Base-by-base conservation (phyloP, 306 rosid genomes). In the Dicorynia guianensis region DNA sequence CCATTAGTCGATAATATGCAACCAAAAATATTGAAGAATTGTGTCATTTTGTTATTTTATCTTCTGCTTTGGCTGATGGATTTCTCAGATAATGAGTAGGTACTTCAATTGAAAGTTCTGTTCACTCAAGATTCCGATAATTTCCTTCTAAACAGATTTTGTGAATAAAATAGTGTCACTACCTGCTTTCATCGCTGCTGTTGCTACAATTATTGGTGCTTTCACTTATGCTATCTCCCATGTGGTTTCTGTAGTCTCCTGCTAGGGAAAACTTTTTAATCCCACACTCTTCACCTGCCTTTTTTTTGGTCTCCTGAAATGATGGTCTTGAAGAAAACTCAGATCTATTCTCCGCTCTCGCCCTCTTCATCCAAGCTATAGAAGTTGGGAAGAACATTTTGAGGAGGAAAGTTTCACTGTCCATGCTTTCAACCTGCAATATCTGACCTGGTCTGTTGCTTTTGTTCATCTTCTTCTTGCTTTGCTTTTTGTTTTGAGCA, bases 321-420 rank as follows among this genome's bases (percentile, higher is more conserved):
- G 83, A 48, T 33, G 81, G 58, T 11, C 40, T 62, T 39, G 76
- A 76, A 76, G 86, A 71, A 59, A 80, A 76, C 78, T 77, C 83
- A 43, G 90, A 64, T 46, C 55, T 15, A 40, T 61, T 83, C 71
- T 63, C 76, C 18, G 58, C 65, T 75, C 78, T 89, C 19, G 20
- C 50, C 76, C 83, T 89, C 93, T 81, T 89, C 82, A 67, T 62
- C 54, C 77, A 75, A 60, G 82, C 77, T 48, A 85, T 79, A 75
- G 88, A 85, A 48, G 71, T 81, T 63, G 96, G 96, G 58, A 88
- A 83, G 81, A 83, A 88, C 89, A 88, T 72, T 85, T 83, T 92
- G 4, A 92, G 64, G 5, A 81, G 80, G 76, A 89, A 85, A 33
- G 77, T 81, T 76, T 86, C 90, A 55, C 84, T 76, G 38, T 89